Conservation (phyloP, 495 filamentous ascomycete genomes). For the Penicillium desertorum region DNA sequence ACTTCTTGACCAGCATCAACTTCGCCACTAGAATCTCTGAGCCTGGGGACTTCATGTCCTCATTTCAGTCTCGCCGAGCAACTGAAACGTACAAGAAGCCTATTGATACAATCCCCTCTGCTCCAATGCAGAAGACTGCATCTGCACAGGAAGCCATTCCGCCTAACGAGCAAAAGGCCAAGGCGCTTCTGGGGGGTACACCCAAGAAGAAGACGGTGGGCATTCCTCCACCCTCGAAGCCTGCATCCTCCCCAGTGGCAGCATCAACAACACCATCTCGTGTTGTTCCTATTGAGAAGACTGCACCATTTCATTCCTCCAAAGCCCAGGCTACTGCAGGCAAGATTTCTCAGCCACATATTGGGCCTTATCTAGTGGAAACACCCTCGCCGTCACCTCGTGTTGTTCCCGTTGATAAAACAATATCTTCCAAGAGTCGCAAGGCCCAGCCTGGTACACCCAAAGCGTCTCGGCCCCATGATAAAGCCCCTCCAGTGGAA, state of each 20-base stretch:
- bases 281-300: not conserved
- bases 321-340: not conserved
- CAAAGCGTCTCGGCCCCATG: not conserved
- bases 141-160: not conserved
- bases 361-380: not conserved
- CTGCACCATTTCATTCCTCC: not conserved
- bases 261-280: not conserved
- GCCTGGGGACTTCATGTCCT: slow-evolving; percentile 1
- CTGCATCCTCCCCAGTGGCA: not conserved
- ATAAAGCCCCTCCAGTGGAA: not conserved
- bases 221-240: not conserved
- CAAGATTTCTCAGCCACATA: not conserved
- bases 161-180: not conserved
- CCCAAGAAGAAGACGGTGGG: not conserved
- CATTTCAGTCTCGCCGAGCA: not conserved
- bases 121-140: not conserved
- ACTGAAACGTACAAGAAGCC: not conserved
- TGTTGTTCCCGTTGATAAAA: not conserved
- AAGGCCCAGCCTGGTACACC: not conserved
- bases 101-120: not conserved
- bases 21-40: not conserved
- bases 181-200: not conserved
- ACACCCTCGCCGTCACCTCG: not conserved
- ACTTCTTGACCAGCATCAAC: not conserved
- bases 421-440: not conserved